Evolutionary conservation across 768 basidiomycete species (phyloP), one percentile per base, ranked within the genome.

Genomic region (Boletus rubroflammeus): DNA sequence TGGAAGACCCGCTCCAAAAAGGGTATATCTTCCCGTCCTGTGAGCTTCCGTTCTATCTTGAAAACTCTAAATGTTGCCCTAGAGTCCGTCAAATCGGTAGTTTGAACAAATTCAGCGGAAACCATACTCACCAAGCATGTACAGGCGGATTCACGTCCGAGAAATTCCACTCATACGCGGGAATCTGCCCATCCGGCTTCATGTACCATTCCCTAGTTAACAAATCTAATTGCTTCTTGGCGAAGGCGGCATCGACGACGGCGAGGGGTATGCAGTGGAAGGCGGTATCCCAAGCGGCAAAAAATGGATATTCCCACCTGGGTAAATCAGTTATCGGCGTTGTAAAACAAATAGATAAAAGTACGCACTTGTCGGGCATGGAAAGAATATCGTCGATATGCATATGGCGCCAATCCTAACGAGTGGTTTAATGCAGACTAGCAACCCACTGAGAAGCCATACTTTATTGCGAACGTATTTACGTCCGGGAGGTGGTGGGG

Each of bases 151-250:
- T 98, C 58, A 98, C 97, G 68, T 99, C 97, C 47, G 87, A 83
- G 64, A 97, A 98, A 68, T 99, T 98, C 97, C 97, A 99, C 71
- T 99, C 97, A 70, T 98, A 99, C 0, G 97, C 97, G 3, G 97
- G 97, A 54, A 99, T 89, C 65, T 97, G 95, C 34, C 97, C 97
- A 68, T 98, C 96, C 1, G 97, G 97, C 69, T 97, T 97, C 90
- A 93, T 91, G 74, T 98, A 99, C 97, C 97, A 99, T 73, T 99
- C 97, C 52, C 97, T 81, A 3, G 96, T 98, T 64, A 99, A 80
- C 55, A 98, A 68, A 70, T 98, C 96, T 34, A 99, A 81, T 69
- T 99, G 97, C 69, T 96, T 95, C 78, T 99, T 99, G 23, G 97
- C 95, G 65, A 97, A 98, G 1, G 84, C 77, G 2, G 97, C 88